Percentiles rank a stretch among this genome's conserved stretches.
Conservation (phyloP, 2,329 filamentous ascomycete species). For the Hypocreales sp. region DNA sequence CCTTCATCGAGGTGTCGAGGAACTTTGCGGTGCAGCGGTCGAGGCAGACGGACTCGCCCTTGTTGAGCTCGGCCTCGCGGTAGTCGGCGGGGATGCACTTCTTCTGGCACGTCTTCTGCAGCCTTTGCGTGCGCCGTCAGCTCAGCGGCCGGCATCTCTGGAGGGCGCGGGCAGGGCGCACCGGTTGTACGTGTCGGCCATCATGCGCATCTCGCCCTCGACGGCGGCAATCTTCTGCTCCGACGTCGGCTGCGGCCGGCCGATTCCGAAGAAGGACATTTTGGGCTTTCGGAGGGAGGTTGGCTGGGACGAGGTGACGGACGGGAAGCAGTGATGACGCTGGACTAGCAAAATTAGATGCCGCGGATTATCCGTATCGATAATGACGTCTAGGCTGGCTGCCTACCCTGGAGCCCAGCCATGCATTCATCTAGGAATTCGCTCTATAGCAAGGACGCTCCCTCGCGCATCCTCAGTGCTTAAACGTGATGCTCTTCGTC, state of each 20-base stretch:
- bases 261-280: constrained; percentile 33
- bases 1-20: constrained; percentile 97
- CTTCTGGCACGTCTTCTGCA: constrained; percentile 76
- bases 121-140: constrained; percentile 27
- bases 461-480: too few species aligned
- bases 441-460: too few species aligned
- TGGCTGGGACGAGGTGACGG: too few species aligned
- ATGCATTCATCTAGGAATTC: too few species aligned
- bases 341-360: too few species aligned
- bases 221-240: constrained; percentile 95
- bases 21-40: constrained; percentile 97
- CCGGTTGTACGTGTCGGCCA: constrained; percentile 97
- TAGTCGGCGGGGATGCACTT: constrained; percentile 92
- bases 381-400: too few species aligned
- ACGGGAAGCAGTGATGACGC: too few species aligned
- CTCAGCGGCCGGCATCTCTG: too few species aligned
- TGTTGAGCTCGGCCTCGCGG: constrained; percentile 93
- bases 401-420: too few species aligned
- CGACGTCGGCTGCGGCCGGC: constrained; percentile 69
- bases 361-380: too few species aligned
- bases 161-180: constrained; percentile 23
- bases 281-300: too few species aligned
- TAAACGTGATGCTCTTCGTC: constrained; percentile 49
- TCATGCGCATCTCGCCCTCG: constrained; percentile 94
- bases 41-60: constrained; percentile 95